Percentiles rank a stretch among this genome's conserved stretches.
These are phyloP conservation scores for Cornus controversa DNA, from an alignment of 148 eudicot genomes.

Conservation along the genomic window DNA sequence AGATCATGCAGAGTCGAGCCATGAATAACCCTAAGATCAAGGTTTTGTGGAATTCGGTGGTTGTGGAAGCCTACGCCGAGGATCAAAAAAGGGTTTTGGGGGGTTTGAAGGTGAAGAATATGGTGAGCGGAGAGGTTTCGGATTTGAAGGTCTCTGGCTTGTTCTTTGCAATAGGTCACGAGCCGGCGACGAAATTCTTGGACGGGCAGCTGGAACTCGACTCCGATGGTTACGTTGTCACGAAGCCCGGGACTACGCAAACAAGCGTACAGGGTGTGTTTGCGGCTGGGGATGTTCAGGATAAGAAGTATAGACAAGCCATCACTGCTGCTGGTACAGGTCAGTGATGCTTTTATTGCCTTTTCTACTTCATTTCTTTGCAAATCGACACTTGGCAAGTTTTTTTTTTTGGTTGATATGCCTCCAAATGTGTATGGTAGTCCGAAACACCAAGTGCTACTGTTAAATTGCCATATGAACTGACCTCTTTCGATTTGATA, in stretches of 20 bases:
- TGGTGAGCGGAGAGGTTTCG: slow-evolving; percentile 54
- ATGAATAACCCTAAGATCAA: slow-evolving; percentile 69
- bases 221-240: slow-evolving; percentile 78
- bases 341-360: slow-evolving; percentile 20
- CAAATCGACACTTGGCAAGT: too few relatives aligned
- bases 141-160: slow-evolving; percentile 70
- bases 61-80: slow-evolving; percentile 68
- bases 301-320: slow-evolving; percentile 93
- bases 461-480: too few relatives aligned
- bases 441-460: too few relatives aligned
- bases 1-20: slow-evolving; percentile 78
- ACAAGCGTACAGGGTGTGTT: slow-evolving; percentile 82
- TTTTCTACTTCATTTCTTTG: background rate
- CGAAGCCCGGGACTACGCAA: slow-evolving; percentile 64
- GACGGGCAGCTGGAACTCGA: slow-evolving; percentile 75
- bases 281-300: slow-evolving; percentile 97
- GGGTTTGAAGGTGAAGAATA: slow-evolving; percentile 75
- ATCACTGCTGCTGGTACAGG: slow-evolving; percentile 93
- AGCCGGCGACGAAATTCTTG: slow-evolving; percentile 82
- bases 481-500: too few relatives aligned
- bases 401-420: too few relatives aligned
- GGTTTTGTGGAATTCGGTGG: slow-evolving; percentile 75
- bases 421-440: too few relatives aligned
- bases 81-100: slow-evolving; percentile 39
- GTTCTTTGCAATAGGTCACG: slow-evolving; percentile 91